A percentile compares a stretch with the other conserved stretches of the same genome.
Evolutionary conservation across 139 green algal species (phyloP).

Genomic region (Picocystis salinarum): DNA sequence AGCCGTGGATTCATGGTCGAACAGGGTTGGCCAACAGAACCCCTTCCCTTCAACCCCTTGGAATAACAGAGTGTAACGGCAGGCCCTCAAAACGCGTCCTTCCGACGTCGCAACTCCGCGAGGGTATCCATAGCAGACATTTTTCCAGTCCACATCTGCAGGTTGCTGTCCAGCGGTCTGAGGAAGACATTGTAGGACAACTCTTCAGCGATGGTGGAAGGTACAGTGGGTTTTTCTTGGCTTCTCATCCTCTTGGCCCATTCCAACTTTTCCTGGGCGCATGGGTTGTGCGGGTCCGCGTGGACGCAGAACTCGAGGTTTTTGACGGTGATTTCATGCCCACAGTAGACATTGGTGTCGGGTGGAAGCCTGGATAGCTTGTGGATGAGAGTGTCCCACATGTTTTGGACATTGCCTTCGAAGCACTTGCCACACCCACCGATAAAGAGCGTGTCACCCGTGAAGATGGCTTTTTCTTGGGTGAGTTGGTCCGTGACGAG

Average conservation of each 20-base stretch:
- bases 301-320: constrained; percentile 13
- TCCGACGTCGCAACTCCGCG: no score
- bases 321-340: constrained; percentile 17
- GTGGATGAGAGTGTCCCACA: constrained; percentile 6
- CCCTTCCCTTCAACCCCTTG: no score
- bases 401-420: constrained; percentile 11
- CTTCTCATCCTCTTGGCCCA: constrained; percentile 7
- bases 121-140: no score
- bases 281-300: constrained; percentile 9
- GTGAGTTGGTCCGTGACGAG: constrained; percentile 2
- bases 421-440: constrained; percentile 14
- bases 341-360: constrained; percentile 13
- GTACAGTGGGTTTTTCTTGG: constrained; percentile 9
- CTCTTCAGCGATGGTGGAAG: constrained; percentile 17
- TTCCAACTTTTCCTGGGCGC: constrained; percentile 6
- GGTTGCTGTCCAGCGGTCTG: constrained; percentile 3
- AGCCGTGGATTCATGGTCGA: no score
- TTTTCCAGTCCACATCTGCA: no score
- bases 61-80: no score
- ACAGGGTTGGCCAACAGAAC: no score
- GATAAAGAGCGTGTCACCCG: constrained; percentile 18
- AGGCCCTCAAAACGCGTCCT: no score
- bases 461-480: constrained; percentile 10
- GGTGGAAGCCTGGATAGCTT: constrained; percentile 8
- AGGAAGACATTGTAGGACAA: constrained; percentile 16